Evolutionary conservation across 2,329 filamentous ascomycete genomes (phyloP), one percentile per base, ranked within the genome.

Genomic region (Orbilia oligospora): DNA sequence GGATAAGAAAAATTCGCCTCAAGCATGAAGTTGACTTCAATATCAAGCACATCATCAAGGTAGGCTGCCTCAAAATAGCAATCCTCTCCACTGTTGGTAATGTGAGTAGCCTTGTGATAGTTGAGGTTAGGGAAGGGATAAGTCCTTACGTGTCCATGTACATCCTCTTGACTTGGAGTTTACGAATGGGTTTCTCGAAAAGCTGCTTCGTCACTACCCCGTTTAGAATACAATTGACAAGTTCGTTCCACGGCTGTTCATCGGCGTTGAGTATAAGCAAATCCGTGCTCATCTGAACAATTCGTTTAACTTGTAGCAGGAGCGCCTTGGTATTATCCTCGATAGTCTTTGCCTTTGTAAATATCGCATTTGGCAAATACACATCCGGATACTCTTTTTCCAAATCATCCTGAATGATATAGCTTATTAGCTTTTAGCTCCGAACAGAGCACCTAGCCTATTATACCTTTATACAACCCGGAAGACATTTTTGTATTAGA

Each of bases 201-300:
- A 55, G n/a, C 51, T 30, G 24, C 27, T 33, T 55, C 33, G 24
- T 55, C 10, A 33, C 27, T 33, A 55, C 27, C 6, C 51, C 51
- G 27, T 55, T 33, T 33, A 55, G 27, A 33, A 55, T 55, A 33
- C 27, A 30, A 33, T 30, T 33, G 5, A 33, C 51, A n/a, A 55
- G 51, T 18, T 55, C 51, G 20, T 12, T 18, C 51, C 51, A 55
- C 10, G 51, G 27, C 14, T 55, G 24, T 33, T 55, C 51, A 18
- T 55, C 51, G 20, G 51, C 51, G 27, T 55, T 55, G 16, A 33
- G 27, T 33, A 55, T 33, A 33, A 55, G 51, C 27, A 55, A 55
- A 30, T 55, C 51, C 16, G 51, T 55, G 51, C 27, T 30, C 22
- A 30, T 55, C 22, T 55, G 24, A 55, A 55, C 51, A 33, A 55